These are phyloP conservation scores for Didymella glomerata DNA, from an alignment of 2,329 filamentous ascomycete genomes.

Conservation along the genomic window DNA sequence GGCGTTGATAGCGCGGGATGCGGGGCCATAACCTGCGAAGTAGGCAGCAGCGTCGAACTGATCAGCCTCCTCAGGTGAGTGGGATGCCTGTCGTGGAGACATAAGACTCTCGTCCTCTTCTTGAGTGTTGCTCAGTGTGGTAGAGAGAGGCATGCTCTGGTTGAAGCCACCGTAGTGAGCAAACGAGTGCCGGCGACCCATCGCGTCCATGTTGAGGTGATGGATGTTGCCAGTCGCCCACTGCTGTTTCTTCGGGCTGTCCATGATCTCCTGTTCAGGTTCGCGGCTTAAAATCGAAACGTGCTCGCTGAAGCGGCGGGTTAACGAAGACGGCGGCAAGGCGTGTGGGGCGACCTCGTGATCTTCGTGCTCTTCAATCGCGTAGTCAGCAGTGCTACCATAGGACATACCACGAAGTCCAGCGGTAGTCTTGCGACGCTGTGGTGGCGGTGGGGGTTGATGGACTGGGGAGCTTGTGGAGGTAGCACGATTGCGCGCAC, in stretches of 20 bases:
- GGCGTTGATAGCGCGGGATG: conserved; percentile 47
- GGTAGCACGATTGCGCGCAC: conserved; percentile 43
- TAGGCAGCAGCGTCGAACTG: conserved; percentile 53
- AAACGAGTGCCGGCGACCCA: conserved; percentile 83
- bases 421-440: conserved; percentile 50
- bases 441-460: conserved; percentile 28
- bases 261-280: conserved; percentile 34
- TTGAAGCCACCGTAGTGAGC: conserved; percentile 54
- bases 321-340: conserved; percentile 32
- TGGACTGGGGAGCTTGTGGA: conserved; percentile 41
- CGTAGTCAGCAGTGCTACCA: conserved; percentile 68
- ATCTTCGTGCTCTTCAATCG: conserved; percentile 76
- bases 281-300: conserved; percentile 35
- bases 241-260: conserved; percentile 38
- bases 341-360: conserved; percentile 62
- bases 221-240: conserved; percentile 42
- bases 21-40: conserved; percentile 49
- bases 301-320: conserved; percentile 51
- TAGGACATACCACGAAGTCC: conserved; percentile 68
- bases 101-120: conserved; percentile 43
- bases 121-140: conserved; percentile 43
- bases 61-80: conserved; percentile 66
- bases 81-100: conserved; percentile 39
- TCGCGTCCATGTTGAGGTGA: conserved; percentile 47
- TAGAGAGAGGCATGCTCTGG: conserved; percentile 31